These are phyloP conservation scores for Plasmodium inui DNA, from an alignment of 169 alveolate genomes.

Conservation along the genomic window DNA sequence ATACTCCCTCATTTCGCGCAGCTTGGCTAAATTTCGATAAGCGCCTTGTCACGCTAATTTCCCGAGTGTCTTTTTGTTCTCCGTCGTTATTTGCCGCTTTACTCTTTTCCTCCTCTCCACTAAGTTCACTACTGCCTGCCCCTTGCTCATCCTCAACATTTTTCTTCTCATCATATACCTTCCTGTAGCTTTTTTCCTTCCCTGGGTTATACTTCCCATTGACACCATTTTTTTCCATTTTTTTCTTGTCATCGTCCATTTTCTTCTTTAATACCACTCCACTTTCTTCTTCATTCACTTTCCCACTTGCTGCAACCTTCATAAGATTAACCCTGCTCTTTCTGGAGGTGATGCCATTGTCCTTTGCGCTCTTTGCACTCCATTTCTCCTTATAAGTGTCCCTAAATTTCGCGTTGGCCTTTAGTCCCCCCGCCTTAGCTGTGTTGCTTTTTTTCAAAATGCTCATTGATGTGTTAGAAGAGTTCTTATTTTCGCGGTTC, in stretches of 20 bases:
- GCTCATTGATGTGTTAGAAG: slow-evolving; percentile 9
- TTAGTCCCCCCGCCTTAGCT: neutral
- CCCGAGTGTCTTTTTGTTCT: neutral
- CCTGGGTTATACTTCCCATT: slow-evolving; percentile 9
- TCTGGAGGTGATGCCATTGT: neutral
- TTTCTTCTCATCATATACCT: neutral
- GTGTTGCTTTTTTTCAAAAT: slow-evolving; percentile 28
- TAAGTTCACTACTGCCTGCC: neutral
- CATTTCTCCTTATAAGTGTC: slow-evolving; percentile 15
- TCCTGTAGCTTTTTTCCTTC: neutral
- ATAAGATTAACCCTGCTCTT: neutral
- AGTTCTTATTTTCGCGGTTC: slow-evolving; percentile 16
- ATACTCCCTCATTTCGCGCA: neutral
- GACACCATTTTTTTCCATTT: neutral
- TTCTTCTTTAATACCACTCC: slow-evolving; percentile 4
- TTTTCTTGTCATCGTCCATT: neutral
- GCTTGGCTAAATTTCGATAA: neutral
- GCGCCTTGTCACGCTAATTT: neutral
- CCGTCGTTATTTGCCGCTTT: neutral
- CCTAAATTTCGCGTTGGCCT: neutral
- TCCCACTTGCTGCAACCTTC: neutral
- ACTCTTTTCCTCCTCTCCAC: neutral
- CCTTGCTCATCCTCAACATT: neutral
- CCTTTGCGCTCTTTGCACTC: slow-evolving; percentile 2
- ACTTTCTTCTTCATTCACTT: slow-evolving; percentile 5